Base-by-base conservation (phyloP, 192 early-diverging fungal genomes). In the Geranomyces michiganensis region DNA sequence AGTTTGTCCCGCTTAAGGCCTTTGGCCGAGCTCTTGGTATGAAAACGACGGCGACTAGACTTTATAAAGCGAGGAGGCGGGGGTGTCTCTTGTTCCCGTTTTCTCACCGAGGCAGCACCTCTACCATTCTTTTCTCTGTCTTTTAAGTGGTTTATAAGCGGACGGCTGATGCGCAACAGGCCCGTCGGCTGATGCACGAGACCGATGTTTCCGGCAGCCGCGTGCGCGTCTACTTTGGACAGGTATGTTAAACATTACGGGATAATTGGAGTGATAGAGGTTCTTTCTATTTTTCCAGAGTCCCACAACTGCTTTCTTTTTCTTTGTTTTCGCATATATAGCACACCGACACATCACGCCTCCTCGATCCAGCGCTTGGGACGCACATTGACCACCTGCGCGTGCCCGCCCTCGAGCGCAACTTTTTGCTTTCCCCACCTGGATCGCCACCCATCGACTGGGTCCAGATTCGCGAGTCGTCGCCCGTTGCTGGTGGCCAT, bases 401-500 rank as follows among this genome's bases (percentile, higher is more conserved):
- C 33, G 81, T 87, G 10, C 85, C 85, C 9, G 67, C 70, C 46
- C 41, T 70, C 31, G 79, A 87, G 56, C 19, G 63, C 17, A 84
- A 84, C 70, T 87, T 84, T 70, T 68, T 87, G 19, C 69, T 87
- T 3, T 81, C 79, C 19, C 85, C 85, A 24, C 85, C 85, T 9
- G 85, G 85, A 0, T 82, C 80, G 9, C 83, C 83, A 21, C 83
- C 83, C 2, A 67, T 84, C 44, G 83, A 76, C 24, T 84, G 83
- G 83, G 68, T 76, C 3, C 83, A 84, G 51, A 41, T 69, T 8
- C 15, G 47, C 17, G 81, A 83, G 70, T 30, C 65, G 6, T 31
- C 43, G 1, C 81, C 81, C 6, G 74, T 63, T 29, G 19, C 69
- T 8, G 81, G 81, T 19, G 81, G 81, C 14, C 78, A 83, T 59